Conservation (phyloP, 2,329 filamentous ascomycete genomes). For the Anisogramma anomala region DNA sequence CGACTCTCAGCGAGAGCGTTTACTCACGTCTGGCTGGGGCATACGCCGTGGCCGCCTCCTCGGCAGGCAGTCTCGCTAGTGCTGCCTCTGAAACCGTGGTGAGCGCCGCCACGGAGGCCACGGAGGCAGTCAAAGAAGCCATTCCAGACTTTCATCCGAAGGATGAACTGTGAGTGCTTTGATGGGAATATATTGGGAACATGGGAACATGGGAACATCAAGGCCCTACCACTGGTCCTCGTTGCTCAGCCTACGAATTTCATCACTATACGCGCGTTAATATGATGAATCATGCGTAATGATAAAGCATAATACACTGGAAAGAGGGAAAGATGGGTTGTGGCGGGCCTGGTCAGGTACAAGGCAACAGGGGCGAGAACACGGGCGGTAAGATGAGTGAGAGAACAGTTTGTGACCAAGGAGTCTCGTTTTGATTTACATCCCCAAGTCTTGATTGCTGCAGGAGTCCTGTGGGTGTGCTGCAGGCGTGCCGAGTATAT, state of each 20-base stretch:
- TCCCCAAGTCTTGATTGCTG: conserved; percentile 2
- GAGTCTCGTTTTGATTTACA: conserved; percentile 10
- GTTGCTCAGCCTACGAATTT: neutral
- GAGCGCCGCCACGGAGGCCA: conserved; percentile 29
- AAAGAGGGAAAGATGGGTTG: neutral
- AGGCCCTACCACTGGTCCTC: neutral
- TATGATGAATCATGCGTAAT: conserved; percentile 4
- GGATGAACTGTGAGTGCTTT: conserved; percentile 30
- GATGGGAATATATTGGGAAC: neutral
- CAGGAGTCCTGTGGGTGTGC: neutral
- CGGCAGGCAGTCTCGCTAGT: conserved; percentile 33
- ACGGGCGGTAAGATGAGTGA: neutral
- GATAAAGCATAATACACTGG: neutral
- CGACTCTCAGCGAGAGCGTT: conserved; percentile 71
- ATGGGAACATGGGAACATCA: neutral
- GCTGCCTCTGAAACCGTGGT: conserved; percentile 22
- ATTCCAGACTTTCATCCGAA: conserved; percentile 24
- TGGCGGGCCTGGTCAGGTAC: neutral
- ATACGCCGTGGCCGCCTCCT: conserved; percentile 56
- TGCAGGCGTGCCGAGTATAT: no score
- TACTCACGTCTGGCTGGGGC: conserved; percentile 59
- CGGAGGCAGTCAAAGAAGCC: conserved; percentile 31
- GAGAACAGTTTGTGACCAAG: neutral
- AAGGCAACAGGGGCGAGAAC: neutral
- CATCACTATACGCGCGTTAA: neutral